Conservation (phyloP, 257 asterid species). For the Petunia secreta region DNA sequence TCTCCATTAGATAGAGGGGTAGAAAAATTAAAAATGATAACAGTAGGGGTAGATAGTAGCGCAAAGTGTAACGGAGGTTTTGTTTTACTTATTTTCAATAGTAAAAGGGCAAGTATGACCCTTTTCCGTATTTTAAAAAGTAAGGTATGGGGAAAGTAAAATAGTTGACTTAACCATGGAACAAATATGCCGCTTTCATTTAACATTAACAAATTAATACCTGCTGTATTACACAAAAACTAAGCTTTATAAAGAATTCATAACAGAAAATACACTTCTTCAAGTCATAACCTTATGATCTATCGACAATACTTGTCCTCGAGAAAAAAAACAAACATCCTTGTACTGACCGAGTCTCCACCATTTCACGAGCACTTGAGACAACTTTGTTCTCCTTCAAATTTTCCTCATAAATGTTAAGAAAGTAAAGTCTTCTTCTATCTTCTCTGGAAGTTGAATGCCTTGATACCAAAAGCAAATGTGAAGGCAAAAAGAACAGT, state of each 20-base stretch:
- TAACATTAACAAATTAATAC: not conserved
- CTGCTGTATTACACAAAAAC: not conserved
- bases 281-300: not conserved
- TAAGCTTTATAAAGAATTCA: too few species aligned
- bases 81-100: too few species aligned
- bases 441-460: conserved; percentile 64
- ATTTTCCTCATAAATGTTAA: not conserved
- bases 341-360: not conserved
- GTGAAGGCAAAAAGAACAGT: conserved; percentile 44
- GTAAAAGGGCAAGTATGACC: too few species aligned
- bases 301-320: not conserved
- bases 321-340: not conserved
- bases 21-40: too few species aligned
- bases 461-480: conserved; percentile 54
- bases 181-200: not conserved
- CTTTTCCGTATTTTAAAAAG: not conserved
- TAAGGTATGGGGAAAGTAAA: not conserved
- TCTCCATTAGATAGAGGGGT: too few species aligned
- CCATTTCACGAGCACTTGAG: not conserved
- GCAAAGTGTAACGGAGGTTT: too few species aligned
- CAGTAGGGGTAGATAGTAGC: too few species aligned
- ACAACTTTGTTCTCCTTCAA: not conserved
- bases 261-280: not conserved
- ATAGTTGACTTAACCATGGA: not conserved
- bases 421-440: conserved; percentile 16